Conservation (phyloP, 179 eudicot genomes). For the Actinidia arguta region DNA sequence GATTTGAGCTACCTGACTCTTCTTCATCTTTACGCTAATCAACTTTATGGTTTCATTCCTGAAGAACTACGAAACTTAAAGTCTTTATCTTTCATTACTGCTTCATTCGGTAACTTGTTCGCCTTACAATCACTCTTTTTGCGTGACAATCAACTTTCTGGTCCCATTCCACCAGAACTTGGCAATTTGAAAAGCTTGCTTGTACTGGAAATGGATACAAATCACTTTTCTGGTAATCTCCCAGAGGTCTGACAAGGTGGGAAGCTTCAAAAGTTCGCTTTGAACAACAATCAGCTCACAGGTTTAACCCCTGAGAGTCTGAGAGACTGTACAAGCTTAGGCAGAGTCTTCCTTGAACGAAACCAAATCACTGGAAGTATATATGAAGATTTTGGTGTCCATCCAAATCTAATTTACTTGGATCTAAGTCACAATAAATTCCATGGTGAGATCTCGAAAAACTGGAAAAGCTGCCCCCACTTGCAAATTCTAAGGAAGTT, state of each 20-base stretch:
- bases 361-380: conserved; percentile 30
- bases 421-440: conserved; percentile 30
- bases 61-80: no score
- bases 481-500: conserved; percentile 35
- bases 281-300: conserved; percentile 31
- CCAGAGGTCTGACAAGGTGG: conserved; percentile 54
- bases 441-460: conserved; percentile 25
- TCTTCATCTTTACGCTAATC: not conserved
- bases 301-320: conserved; percentile 32
- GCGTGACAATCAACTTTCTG: conserved; percentile 15
- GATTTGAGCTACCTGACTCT: not conserved
- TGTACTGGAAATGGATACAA: conserved; percentile 32
- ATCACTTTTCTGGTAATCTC: conserved; percentile 43
- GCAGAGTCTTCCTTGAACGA: conserved; percentile 16
- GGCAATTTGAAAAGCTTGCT: conserved; percentile 41
- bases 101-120: conserved; percentile 36
- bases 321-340: conserved; percentile 31
- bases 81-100: conserved; percentile 5
- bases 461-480: conserved; percentile 20
- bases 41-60: conserved; percentile 37
- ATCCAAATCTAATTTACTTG: conserved; percentile 26
- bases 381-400: conserved; percentile 30
- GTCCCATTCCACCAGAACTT: conserved; percentile 44
- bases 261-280: conserved; percentile 35
- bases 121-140: not conserved